Evolutionary conservation across 306 rosid genomes (phyloP).

Genomic region (Rosa persica): DNA sequence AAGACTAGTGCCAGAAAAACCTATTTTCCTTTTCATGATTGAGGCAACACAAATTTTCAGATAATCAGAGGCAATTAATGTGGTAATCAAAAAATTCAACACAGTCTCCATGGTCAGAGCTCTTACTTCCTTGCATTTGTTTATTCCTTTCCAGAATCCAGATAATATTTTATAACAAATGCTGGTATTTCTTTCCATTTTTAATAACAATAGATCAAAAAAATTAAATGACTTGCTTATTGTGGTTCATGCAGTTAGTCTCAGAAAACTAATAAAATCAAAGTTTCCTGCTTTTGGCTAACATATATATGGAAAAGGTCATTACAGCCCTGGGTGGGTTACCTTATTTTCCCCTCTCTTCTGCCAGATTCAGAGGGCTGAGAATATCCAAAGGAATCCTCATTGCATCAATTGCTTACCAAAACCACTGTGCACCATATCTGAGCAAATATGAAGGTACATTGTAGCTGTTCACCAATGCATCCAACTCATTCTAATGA

Average conservation of each 20-base stretch:
- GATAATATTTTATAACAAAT: background rate
- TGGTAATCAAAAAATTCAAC: conserved; percentile 16
- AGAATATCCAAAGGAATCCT: conserved; percentile 34
- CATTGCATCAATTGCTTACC: background rate
- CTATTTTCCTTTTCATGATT: background rate
- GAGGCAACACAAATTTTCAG: conserved; percentile 4
- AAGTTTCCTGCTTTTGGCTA: background rate
- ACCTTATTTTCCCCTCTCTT: conserved; percentile 3
- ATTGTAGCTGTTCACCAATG: background rate
- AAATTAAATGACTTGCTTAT: conserved; percentile 8
- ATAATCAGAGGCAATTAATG: conserved; percentile 14
- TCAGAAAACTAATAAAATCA: background rate
- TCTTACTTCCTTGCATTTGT: conserved; percentile 16
- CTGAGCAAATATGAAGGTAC: background rate
- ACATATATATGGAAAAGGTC: background rate
- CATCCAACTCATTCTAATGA: background rate
- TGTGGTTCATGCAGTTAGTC: background rate
- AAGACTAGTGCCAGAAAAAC: background rate
- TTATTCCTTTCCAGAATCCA: conserved; percentile 8
- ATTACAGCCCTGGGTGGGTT: background rate
- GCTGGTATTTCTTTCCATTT: background rate
- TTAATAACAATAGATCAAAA: background rate
- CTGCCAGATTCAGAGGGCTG: conserved; percentile 8
- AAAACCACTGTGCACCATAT: conserved; percentile 7
- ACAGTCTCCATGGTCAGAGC: background rate